Conservation (phyloP, 2,329 filamentous ascomycete species). For the Dactylonectria macrodidyma region DNA sequence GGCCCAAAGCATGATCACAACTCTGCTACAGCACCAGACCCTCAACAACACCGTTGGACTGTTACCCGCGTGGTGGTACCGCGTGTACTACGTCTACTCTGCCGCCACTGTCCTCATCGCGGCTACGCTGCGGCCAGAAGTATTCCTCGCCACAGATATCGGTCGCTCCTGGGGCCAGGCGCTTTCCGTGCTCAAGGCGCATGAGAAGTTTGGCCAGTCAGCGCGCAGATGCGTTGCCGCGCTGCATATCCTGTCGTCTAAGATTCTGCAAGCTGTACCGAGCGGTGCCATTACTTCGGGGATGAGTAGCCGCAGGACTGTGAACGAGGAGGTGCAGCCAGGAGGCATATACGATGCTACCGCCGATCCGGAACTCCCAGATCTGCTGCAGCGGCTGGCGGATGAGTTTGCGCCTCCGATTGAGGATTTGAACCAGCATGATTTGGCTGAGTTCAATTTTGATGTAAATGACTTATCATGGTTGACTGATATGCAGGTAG, state of each 20-base stretch:
- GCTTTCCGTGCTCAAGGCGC: constrained; percentile 50
- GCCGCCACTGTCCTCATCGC: constrained; percentile 55
- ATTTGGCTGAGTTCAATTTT: constrained; percentile 49
- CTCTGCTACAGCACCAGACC: constrained; percentile 49
- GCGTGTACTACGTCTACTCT: constrained; percentile 56
- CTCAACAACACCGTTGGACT: constrained; percentile 52
- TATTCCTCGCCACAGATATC: constrained; percentile 48
- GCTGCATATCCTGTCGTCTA: constrained; percentile 53
- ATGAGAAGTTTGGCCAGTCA: constrained; percentile 53
- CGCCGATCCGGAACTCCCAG: constrained; percentile 21
- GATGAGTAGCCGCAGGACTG: not conserved
- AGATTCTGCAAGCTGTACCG: constrained; percentile 47
- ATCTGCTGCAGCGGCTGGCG: constrained; percentile 36
- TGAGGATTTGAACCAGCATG: constrained; percentile 41
- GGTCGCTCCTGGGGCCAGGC: constrained; percentile 52
- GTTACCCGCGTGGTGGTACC: constrained; percentile 58
- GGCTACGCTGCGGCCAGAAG: constrained; percentile 52
- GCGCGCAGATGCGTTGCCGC: constrained; percentile 52
- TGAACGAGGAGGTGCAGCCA: not conserved
- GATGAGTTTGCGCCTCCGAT: constrained; percentile 43
- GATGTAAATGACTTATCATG: constrained; percentile 52
- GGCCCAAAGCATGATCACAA: constrained; percentile 51
- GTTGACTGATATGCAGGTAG: constrained; percentile 52
- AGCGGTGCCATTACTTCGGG: constrained; percentile 14
- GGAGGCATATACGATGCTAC: not conserved